phyloP scores from a whole-genome alignment of 2,329 filamentous ascomycete species.

The Aureobasidium leucospermi region DNA sequence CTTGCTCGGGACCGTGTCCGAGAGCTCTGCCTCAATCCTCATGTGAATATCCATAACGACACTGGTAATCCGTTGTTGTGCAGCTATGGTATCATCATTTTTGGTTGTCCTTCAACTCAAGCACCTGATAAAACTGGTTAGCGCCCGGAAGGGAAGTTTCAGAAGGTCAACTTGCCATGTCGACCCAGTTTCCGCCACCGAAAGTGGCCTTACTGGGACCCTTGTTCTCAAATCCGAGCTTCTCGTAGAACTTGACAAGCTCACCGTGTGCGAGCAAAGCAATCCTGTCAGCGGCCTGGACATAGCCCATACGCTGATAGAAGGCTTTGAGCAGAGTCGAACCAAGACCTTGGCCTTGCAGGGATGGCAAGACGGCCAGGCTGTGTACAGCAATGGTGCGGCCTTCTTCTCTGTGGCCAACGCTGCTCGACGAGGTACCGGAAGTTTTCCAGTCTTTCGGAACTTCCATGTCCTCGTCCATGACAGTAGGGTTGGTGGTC shows the following conservation, averaged over 20 bases:
- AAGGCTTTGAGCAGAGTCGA: constrained; percentile 68
- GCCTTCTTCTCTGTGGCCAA: constrained; percentile 65
- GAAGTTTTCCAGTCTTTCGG: constrained; percentile 57
- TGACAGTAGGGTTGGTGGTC: constrained; percentile 55
- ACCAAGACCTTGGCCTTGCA: constrained; percentile 68
- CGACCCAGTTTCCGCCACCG: constrained; percentile 72
- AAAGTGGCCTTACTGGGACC: constrained; percentile 65
- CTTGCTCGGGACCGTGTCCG: not conserved
- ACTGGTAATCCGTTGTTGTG: not conserved
- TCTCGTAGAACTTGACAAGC: constrained; percentile 66
- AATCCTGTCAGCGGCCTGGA: constrained; percentile 62
- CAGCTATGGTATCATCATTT: not conserved
- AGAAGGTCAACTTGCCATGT: constrained; percentile 55
- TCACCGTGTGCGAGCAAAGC: constrained; percentile 71
- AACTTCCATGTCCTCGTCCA: constrained; percentile 68
- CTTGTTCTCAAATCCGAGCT: constrained; percentile 62
- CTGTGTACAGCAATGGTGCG: constrained; percentile 76
- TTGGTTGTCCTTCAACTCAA: constrained; percentile 2
- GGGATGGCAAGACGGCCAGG: constrained; percentile 67
- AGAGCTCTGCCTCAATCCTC: not conserved
- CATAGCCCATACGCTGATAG: constrained; percentile 65
- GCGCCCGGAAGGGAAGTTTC: not conserved
- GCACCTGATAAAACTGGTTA: not conserved
- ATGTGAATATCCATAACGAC: not conserved
- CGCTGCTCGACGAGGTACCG: constrained; percentile 1